Evolutionary conservation across 805 yeast genomes (phyloP).

Genomic region (Torulaspora delbrueckii): DNA sequence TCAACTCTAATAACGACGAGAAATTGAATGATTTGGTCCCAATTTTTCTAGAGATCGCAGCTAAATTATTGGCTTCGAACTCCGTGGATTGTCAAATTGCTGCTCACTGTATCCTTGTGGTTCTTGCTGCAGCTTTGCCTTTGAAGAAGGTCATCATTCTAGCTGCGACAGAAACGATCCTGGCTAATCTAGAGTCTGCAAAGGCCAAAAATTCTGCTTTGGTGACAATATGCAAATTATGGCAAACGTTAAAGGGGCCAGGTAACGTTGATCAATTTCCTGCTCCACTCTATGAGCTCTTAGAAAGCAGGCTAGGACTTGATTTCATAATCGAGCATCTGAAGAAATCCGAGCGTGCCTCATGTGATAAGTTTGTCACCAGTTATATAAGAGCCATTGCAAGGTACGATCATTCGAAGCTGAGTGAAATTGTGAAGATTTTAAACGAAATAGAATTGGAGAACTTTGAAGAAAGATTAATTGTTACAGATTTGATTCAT

Average conservation of each 20-base stretch:
- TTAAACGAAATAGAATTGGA: conserved; percentile 35
- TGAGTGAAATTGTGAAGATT: conserved; percentile 35
- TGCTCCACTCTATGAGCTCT: conserved; percentile 35
- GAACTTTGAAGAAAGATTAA: conserved; percentile 36
- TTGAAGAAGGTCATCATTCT: conserved; percentile 48
- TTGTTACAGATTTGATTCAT: conserved; percentile 38
- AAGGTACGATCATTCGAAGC: conserved; percentile 40
- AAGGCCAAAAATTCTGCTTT: conserved; percentile 43
- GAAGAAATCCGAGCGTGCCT: conserved; percentile 25
- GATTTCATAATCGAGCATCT: conserved; percentile 23
- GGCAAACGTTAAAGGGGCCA: conserved; percentile 43
- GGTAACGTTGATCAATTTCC: conserved; percentile 41
- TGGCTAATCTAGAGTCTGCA: conserved; percentile 40
- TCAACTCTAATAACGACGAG: conserved; percentile 40
- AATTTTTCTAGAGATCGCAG: conserved; percentile 52
- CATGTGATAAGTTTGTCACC: conserved; percentile 41
- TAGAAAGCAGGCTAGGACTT: conserved; percentile 24
- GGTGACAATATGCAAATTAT: conserved; percentile 44
- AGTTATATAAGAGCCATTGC: conserved; percentile 42
- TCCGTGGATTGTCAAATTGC: conserved; percentile 67
- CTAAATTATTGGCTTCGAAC: conserved; percentile 46
- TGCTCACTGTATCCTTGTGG: conserved; percentile 77
- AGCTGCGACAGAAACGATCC: conserved; percentile 59
- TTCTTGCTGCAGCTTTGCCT: conserved; percentile 67
- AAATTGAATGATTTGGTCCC: conserved; percentile 52